Percentiles rank a stretch among this genome's conserved stretches.
Conservation (phyloP, 1,284 basidiomycete species). For the Thecaphora thlaspeos region DNA sequence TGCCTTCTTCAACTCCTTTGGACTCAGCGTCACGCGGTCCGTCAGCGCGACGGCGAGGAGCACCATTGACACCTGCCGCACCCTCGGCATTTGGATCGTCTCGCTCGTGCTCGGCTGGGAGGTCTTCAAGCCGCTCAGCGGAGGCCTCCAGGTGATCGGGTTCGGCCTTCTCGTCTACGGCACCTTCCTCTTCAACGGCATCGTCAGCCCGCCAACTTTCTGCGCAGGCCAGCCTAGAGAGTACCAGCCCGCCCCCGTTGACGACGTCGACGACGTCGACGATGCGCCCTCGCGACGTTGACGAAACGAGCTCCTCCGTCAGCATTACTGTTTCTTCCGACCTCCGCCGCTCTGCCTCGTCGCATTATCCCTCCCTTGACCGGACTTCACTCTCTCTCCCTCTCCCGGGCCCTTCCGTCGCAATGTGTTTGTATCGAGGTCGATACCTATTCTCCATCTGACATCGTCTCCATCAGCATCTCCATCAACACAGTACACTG, state of each 20-base stretch:
- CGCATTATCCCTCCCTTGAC: too few species aligned
- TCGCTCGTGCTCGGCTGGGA: constrained; percentile 74
- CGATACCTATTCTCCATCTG: too few species aligned
- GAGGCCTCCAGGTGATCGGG: constrained; percentile 80
- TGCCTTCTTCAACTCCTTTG: constrained; percentile 94
- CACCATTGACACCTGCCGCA: constrained; percentile 92
- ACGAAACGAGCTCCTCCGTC: too few species aligned
- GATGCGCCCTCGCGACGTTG: too few species aligned
- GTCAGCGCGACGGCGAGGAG: constrained; percentile 58
- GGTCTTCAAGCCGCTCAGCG: constrained; percentile 75
- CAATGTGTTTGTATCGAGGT: too few species aligned
- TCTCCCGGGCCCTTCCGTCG: too few species aligned
- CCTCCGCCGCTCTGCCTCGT: too few species aligned
- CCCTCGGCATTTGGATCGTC: constrained; percentile 72
- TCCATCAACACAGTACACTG: too few species aligned
- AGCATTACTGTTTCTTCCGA: too few species aligned
- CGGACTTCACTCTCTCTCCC: too few species aligned
- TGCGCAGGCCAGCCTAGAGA: constrained; percentile 6
- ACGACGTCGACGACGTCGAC: neutral
- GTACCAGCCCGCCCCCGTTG: neutral
- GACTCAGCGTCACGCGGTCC: constrained; percentile 77
- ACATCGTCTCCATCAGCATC: too few species aligned
- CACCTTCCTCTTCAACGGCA: constrained; percentile 55
- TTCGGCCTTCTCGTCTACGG: constrained; percentile 86
- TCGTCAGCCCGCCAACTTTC: constrained; percentile 40